These are phyloP conservation scores for Clitopilus passeckerianus DNA, from an alignment of 768 basidiomycete species.

Conservation along the genomic window DNA sequence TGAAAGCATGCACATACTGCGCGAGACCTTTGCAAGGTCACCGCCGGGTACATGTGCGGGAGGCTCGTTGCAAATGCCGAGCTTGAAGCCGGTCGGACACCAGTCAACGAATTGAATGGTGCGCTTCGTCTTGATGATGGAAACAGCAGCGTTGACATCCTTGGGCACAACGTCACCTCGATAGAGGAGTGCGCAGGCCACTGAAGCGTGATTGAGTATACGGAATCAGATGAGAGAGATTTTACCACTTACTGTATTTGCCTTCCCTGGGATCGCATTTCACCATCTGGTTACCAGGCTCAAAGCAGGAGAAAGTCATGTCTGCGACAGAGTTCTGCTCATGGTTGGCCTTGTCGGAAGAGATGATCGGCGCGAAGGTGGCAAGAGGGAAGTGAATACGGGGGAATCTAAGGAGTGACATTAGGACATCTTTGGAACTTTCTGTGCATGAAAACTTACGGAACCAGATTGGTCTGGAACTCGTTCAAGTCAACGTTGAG, in stretches of 20 bases:
- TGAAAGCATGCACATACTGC: constrained; percentile 97
- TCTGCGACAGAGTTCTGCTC: constrained; percentile 97
- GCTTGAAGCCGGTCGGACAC: constrained; percentile 98
- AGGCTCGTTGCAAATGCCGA: constrained; percentile 97
- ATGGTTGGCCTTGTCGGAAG: constrained; percentile 91
- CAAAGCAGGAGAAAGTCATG: constrained; percentile 99
- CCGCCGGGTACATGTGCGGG: constrained; percentile 90
- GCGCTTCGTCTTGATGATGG: constrained; percentile 94
- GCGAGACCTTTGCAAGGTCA: constrained; percentile 89
- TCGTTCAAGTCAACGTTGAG: constrained; percentile 97
- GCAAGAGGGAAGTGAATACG: constrained; percentile 99
- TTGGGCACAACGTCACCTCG: constrained; percentile 97
- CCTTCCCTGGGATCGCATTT: constrained; percentile 94
- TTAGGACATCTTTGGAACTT: constrained; percentile 59
- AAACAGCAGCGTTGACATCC: constrained; percentile 90
- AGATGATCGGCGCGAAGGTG: constrained; percentile 92
- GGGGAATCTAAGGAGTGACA: constrained; percentile 62
- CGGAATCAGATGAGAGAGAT: background rate
- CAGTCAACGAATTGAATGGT: constrained; percentile 99
- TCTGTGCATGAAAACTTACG: constrained; percentile 67
- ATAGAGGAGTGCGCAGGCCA: constrained; percentile 91
- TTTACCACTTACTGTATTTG: constrained; percentile 80
- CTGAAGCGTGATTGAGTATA: constrained; percentile 28
- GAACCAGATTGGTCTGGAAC: constrained; percentile 98
- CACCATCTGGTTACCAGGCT: constrained; percentile 94